A percentile compares a stretch with the other conserved stretches of the same genome.
Evolutionary conservation across 169 alveolate genomes (phyloP).

Genomic region (Cryptosporidium viatorum): DNA sequence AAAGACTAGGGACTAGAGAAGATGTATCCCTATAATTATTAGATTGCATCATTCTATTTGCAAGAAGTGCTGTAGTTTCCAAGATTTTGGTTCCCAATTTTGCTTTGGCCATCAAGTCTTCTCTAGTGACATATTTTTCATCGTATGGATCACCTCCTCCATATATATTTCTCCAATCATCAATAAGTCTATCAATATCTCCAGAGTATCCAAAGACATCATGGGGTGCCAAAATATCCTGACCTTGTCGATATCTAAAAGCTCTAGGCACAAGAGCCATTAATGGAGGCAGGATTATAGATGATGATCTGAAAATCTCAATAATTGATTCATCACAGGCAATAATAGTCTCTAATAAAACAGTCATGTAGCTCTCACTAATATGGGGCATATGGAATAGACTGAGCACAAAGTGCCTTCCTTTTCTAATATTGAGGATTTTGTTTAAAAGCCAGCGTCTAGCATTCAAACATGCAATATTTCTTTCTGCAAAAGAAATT

Average conservation of each 20-base stretch:
- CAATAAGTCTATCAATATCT: conserved; percentile 1
- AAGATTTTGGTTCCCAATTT: conserved; percentile 36
- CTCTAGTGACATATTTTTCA: conserved; percentile 31
- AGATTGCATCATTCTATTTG: conserved; percentile 59
- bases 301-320: conserved; percentile 43
- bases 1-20: conserved; percentile 13
- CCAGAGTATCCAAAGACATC: conserved; percentile 55
- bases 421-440: conserved; percentile 52
- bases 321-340: conserved; percentile 15
- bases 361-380: conserved; percentile 47
- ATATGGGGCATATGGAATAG: conserved; percentile 71
- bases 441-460: conserved; percentile 67
- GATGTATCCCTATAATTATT: conserved; percentile 50
- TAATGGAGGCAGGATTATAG: conserved; percentile 57
- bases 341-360: conserved; percentile 32
- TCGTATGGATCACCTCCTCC: conserved; percentile 10
- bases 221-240: conserved; percentile 55
- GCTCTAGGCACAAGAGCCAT: conserved; percentile 72
- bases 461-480: conserved; percentile 35
- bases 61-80: conserved; percentile 66
- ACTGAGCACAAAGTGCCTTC: conserved; percentile 42
- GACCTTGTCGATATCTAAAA: conserved; percentile 62
- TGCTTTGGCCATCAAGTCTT: conserved; percentile 47
- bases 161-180: conserved; percentile 23
- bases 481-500: conserved; percentile 11